These are phyloP conservation scores for Fusarium sp. DNA, from an alignment of 2,329 filamentous ascomycete genomes.

Conservation along the genomic window DNA sequence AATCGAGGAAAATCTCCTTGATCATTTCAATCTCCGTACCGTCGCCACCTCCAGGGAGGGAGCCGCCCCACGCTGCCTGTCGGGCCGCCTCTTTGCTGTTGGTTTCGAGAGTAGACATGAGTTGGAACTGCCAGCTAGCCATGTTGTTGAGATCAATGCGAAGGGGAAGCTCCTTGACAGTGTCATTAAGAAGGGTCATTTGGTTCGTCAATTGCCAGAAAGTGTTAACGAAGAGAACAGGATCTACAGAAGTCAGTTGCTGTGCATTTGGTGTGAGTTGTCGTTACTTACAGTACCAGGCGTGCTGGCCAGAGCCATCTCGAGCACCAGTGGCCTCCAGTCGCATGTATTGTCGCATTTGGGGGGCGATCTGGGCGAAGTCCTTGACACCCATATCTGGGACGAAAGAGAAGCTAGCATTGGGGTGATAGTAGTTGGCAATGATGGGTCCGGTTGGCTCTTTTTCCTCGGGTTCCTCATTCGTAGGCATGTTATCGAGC, in stretches of 20 bases:
- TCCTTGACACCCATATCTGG: constrained; percentile 80
- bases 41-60: constrained; percentile 82
- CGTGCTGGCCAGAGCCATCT: constrained; percentile 85
- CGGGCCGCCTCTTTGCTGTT: constrained; percentile 86
- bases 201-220: constrained; percentile 96
- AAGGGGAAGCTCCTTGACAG: constrained; percentile 83
- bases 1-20: constrained; percentile 94
- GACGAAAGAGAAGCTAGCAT: constrained; percentile 89
- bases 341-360: constrained; percentile 80
- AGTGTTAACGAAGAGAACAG: constrained; percentile 90
- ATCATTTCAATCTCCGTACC: constrained; percentile 96
- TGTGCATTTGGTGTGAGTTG: too few species aligned
- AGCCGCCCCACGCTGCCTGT: constrained; percentile 79
- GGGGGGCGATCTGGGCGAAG: constrained; percentile 76
- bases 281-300: constrained; percentile 78
- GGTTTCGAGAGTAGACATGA: constrained; percentile 86
- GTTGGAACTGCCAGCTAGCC: constrained; percentile 88
- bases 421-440: constrained; percentile 92
- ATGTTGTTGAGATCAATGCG: constrained; percentile 87
- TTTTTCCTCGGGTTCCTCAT: constrained; percentile 61
- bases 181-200: constrained; percentile 92
- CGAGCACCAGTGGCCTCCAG: constrained; percentile 84
- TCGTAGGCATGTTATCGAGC: constrained; percentile 65
- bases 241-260: constrained; percentile 59
- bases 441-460: constrained; percentile 75